Conservation (phyloP, 257 asterid genomes). For the Solanum arcanum region DNA sequence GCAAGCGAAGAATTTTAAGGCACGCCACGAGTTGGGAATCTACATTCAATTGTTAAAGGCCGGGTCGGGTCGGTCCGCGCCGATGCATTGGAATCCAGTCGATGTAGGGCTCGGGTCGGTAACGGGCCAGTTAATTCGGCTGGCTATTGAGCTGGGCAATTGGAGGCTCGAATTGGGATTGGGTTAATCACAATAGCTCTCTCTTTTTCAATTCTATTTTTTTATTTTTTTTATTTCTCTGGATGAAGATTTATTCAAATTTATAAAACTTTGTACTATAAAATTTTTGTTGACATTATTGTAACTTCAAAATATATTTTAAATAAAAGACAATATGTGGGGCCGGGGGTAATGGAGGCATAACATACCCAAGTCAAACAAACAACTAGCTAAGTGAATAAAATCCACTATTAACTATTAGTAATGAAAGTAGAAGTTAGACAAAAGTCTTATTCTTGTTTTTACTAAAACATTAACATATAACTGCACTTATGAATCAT, state of each 20-base stretch:
- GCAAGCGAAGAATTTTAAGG: neutral
- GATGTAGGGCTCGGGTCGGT: neutral
- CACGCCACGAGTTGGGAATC: neutral
- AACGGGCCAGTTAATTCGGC: neutral
- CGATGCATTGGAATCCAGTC: neutral
- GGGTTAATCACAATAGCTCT: no score
- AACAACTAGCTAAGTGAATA: no score
- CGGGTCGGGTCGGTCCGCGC: neutral
- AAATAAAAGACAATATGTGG: no score
- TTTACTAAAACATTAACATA: neutral
- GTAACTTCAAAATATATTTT: neutral
- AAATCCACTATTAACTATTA: neutral
- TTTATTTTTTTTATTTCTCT: no score
- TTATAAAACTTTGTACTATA: neutral
- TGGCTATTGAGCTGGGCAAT: neutral
- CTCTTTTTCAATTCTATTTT: no score
- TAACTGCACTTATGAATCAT: neutral
- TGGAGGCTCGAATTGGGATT: neutral
- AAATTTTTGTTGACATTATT: neutral
- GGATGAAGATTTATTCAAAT: no score
- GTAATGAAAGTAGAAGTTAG: neutral
- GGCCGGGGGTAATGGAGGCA: no score
- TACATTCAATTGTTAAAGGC: neutral
- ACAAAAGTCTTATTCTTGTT: neutral
- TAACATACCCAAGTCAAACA: no score